Evolutionary conservation across 176 grass and related monocot species (phyloP), one percentile per base, ranked within the genome.

Genomic region (Aegilops bicornis): DNA sequence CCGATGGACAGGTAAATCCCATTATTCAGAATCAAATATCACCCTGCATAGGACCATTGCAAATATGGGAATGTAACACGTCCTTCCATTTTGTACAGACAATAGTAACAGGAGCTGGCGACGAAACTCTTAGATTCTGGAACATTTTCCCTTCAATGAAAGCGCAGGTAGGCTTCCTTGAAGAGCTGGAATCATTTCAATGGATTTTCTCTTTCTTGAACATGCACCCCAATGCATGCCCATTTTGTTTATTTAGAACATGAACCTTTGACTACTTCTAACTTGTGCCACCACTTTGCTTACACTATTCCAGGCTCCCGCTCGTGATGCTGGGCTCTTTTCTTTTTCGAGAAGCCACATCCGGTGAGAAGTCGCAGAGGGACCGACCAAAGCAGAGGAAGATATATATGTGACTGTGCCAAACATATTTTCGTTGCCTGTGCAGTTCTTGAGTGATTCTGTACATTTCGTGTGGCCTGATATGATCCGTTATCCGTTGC

Each of bases 111-210:
- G 97, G 94, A 73, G 97, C 97, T 0, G 94, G 97, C 0, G 97
- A 98, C 2, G 97, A 98, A 85, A 98, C 97, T 59, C 86, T 98
- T 12, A 88, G 97, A 82, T 99, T 98, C 78, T 99, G 94, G 94
- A 99, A 96, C 82, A 91, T 99, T 29, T 99, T 99, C 82, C 97
- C 97, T 77, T 95, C 92, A 10, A 73, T 89, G 81, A 99, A 96
- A 85, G 77, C 91, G 3, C 92, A 88, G 80, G 97, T 96, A 91
- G 35, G 76, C 33, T 3, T 19, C 43, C 10, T 13, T 56, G n/a
- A 54, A 52, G 2, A 77, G 42, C 10, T 8, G 30, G 64, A 64
- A 64, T 10, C 7, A 73, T 76, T 58, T 58, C 54, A 58, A 20
- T 56, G 17, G 17, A 56, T 56, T 56, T 20, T 56, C 6, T 56